These are phyloP conservation scores for Pichia sp. DNA, from an alignment of 1,139 yeast species.

Conservation along the genomic window DNA sequence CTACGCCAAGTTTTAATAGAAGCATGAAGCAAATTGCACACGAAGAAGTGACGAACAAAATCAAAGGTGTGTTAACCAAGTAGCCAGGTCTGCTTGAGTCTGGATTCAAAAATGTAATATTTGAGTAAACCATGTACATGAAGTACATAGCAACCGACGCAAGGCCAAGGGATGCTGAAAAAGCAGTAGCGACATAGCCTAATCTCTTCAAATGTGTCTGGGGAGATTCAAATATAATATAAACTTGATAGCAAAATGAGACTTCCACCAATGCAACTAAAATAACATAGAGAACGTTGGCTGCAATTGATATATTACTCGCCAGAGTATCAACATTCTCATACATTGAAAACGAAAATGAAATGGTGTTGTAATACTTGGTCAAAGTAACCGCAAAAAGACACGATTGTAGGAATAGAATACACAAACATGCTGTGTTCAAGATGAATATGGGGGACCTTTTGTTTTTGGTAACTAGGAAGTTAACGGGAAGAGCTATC, in stretches of 20 bases:
- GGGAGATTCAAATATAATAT: constrained; percentile 60
- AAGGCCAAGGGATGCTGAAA: constrained; percentile 43
- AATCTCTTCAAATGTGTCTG: constrained; percentile 33
- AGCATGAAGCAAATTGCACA: constrained; percentile 57
- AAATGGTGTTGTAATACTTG: constrained; percentile 48
- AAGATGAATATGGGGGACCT: constrained; percentile 65
- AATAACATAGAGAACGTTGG: constrained; percentile 56
- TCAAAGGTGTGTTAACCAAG: constrained; percentile 47
- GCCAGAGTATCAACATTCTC: constrained; percentile 34
- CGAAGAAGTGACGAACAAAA: constrained; percentile 66
- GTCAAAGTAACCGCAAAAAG: constrained; percentile 51
- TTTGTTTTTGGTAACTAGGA: constrained; percentile 43
- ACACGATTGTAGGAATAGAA: constrained; percentile 54
- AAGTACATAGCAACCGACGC: constrained; percentile 54
- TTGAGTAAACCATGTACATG: constrained; percentile 38
- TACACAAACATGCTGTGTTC: constrained; percentile 55
- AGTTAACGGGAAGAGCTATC: constrained; percentile 36
- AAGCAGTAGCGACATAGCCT: constrained; percentile 38
- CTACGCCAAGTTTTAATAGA: constrained; percentile 55
- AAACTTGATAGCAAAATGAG: constrained; percentile 67
- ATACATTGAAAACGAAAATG: constrained; percentile 50
- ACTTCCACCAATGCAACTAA: constrained; percentile 56
- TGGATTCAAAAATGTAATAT: constrained; percentile 33
- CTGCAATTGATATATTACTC: constrained; percentile 47
- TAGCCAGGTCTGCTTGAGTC: constrained; percentile 23